phyloP scores from a whole-genome alignment of 495 filamentous ascomycete genomes.

The Neurospora sp. region DNA sequence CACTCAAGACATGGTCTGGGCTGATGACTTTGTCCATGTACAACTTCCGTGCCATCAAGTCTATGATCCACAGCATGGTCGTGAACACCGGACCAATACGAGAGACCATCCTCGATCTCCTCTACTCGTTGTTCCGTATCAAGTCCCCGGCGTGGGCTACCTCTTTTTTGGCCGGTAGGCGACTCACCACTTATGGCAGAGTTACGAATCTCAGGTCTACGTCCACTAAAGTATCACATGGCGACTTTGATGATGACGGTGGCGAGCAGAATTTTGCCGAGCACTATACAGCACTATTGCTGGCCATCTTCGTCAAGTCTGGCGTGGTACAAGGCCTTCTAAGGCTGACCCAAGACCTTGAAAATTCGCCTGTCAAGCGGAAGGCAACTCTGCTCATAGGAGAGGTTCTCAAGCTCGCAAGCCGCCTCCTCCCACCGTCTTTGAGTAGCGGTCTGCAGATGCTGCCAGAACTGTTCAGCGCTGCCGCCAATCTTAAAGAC shows the following conservation, averaged over 20 bases:
- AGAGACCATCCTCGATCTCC: constrained; percentile 68
- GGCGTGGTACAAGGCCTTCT: constrained; percentile 73
- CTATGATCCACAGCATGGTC: constrained; percentile 68
- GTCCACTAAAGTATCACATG: constrained; percentile 30
- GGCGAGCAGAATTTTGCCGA: constrained; percentile 76
- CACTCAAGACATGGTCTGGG: constrained; percentile 88
- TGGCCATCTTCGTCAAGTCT: constrained; percentile 76
- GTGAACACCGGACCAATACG: constrained; percentile 57
- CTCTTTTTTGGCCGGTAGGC: constrained; percentile 83
- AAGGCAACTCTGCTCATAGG: constrained; percentile 86
- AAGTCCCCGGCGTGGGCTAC: constrained; percentile 95
- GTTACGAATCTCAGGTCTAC: constrained; percentile 73
- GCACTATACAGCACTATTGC: constrained; percentile 84
- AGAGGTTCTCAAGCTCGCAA: constrained; percentile 81
- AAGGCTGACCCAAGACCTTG: constrained; percentile 56
- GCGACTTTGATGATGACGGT: constrained; percentile 51
- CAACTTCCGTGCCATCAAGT: constrained; percentile 70
- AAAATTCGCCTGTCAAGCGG: constrained; percentile 65
- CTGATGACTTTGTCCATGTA: constrained; percentile 78
- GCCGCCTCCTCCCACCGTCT: constrained; percentile 65
- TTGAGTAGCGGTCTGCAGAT: constrained; percentile 76
- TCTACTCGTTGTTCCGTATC: constrained; percentile 87
- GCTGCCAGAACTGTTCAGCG: constrained; percentile 68
- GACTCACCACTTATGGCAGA: constrained; percentile 88
- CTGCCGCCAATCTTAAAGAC: constrained; percentile 58